Evolutionary conservation across 176 grass and related monocot genomes (phyloP).

Genomic region (Eremochloa ophiuroides): DNA sequence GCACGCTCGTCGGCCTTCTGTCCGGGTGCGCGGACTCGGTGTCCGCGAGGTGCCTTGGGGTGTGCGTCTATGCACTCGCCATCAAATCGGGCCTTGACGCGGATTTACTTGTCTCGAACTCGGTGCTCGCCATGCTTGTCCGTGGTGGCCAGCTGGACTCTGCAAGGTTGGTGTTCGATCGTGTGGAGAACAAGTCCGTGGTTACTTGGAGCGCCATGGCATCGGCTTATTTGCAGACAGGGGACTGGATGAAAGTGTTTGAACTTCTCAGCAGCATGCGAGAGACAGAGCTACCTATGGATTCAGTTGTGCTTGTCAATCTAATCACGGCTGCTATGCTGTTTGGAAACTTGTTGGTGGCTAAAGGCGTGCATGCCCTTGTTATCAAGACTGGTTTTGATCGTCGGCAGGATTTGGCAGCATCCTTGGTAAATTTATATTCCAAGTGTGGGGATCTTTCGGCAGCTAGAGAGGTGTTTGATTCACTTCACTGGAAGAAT

Average conservation of each 20-base stretch:
- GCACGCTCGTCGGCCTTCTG: slow-evolving; percentile 39
- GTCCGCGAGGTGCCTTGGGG: slow-evolving; percentile 9
- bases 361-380: slow-evolving; percentile 38
- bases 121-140: slow-evolving; percentile 46
- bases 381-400: slow-evolving; percentile 44
- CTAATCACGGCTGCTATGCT: slow-evolving; percentile 26
- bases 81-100: slow-evolving; percentile 43
- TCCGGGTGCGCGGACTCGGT: slow-evolving; percentile 14
- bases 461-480: slow-evolving; percentile 38
- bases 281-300: neutral
- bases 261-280: slow-evolving; percentile 42
- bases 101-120: slow-evolving; percentile 36
- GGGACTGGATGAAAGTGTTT: slow-evolving; percentile 39
- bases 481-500: slow-evolving; percentile 29
- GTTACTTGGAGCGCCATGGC: slow-evolving; percentile 63
- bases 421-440: slow-evolving; percentile 58
- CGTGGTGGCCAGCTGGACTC: slow-evolving; percentile 10
- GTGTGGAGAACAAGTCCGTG: slow-evolving; percentile 35
- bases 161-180: slow-evolving; percentile 34
- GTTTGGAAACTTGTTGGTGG: slow-evolving; percentile 31
- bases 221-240: slow-evolving; percentile 25
- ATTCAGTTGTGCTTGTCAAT: slow-evolving; percentile 41
- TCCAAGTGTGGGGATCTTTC: slow-evolving; percentile 42
- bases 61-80: slow-evolving; percentile 33
- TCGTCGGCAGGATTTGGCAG: slow-evolving; percentile 1